These are phyloP conservation scores for Coniochaeta sp. DNA, from an alignment of 2,329 filamentous ascomycete species.

Conservation along the genomic window DNA sequence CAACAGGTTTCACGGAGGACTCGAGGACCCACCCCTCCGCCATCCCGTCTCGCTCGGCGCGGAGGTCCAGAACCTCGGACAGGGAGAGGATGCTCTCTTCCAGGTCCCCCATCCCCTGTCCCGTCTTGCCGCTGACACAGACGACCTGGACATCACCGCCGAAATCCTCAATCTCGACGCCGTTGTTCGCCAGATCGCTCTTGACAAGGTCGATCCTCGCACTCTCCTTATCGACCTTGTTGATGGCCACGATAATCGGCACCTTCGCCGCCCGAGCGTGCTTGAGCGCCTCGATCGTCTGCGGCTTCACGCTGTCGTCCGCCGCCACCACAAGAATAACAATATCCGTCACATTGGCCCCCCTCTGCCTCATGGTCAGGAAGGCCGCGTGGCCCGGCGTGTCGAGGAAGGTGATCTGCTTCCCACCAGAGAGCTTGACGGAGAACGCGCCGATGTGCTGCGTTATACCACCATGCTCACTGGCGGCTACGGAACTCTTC, in stretches of 20 bases:
- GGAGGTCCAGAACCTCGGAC: conserved; percentile 84
- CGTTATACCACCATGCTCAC: conserved; percentile 93
- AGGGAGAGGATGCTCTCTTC: conserved; percentile 85
- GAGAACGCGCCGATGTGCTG: conserved; percentile 98
- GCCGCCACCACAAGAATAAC: conserved; percentile 93
- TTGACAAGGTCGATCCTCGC: conserved; percentile 79
- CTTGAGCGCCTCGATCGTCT: conserved; percentile 92
- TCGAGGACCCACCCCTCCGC: conserved; percentile 94
- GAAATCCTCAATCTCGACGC: conserved; percentile 88
- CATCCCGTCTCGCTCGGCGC: conserved; percentile 67
- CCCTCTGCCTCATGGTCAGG: conserved; percentile 88
- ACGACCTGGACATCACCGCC: conserved; percentile 93
- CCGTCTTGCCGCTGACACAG: conserved; percentile 87
- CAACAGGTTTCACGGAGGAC: conserved; percentile 76
- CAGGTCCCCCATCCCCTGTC: conserved; percentile 80
- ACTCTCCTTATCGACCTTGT: conserved; percentile 88
- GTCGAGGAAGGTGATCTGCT: conserved; percentile 91
- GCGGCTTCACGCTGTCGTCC: conserved; percentile 95
- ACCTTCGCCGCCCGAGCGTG: conserved; percentile 83
- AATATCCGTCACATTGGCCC: conserved; percentile 93
- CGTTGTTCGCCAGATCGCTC: conserved; percentile 72
- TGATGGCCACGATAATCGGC: conserved; percentile 95
- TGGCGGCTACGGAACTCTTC: conserved; percentile 83
- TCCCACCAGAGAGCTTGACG: conserved; percentile 77
- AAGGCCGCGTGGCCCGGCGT: conserved; percentile 96